Evolutionary conservation across 306 rosid genomes (phyloP).

Genomic region (Begonia peltatifolia): DNA sequence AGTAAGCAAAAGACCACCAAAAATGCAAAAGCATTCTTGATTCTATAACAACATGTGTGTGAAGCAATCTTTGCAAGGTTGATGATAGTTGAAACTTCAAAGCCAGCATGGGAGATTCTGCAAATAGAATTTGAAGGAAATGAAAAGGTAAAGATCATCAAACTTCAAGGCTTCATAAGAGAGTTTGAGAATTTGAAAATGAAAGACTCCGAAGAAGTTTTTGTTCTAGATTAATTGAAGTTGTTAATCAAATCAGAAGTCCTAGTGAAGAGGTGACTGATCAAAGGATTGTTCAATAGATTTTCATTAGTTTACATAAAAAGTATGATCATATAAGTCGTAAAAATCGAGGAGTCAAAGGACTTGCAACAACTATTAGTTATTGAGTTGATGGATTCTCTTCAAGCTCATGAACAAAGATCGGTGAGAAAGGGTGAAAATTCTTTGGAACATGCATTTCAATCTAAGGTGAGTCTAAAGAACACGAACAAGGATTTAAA

Average conservation of each 20-base stretch:
- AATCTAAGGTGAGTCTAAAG: not conserved
- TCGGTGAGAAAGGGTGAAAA: not conserved
- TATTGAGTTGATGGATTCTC: no score
- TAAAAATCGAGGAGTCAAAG: not conserved
- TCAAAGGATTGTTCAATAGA: not conserved
- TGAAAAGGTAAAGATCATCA: no score
- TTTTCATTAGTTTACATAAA: not conserved
- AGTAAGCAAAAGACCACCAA: not conserved
- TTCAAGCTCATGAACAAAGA: no score
- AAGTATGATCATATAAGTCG: not conserved
- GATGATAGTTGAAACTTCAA: no score
- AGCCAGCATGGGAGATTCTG: no score
- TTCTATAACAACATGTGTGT: no score
- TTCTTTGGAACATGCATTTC: not conserved
- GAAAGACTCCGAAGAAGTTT: no score
- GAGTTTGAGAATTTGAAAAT: no score
- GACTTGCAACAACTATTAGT: not conserved
- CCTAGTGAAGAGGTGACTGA: not conserved
- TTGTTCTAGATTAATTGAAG: no score
- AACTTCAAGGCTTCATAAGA: no score
- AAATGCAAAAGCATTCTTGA: not conserved
- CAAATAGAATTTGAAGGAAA: no score
- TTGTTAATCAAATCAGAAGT: conserved; percentile 1
- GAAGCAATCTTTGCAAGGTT: not conserved
- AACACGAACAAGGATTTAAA: not conserved